Conservation (phyloP, 1,284 basidiomycete genomes). For the Ceratobasidium sp. region DNA sequence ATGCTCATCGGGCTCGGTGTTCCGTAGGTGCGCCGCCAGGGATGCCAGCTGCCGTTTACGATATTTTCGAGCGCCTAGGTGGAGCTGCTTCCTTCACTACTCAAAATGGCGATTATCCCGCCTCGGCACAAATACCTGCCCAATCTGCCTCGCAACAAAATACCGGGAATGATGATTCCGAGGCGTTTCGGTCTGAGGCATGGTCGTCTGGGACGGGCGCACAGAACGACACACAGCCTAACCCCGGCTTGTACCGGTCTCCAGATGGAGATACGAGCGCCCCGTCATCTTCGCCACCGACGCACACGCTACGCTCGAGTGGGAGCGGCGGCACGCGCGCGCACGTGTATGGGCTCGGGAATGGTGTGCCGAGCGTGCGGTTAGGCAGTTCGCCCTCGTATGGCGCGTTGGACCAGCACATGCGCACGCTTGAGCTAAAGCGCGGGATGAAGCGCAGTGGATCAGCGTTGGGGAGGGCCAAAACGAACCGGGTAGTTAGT, state of each 20-base stretch:
- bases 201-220: conserved; percentile 28
- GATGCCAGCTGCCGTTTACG: conserved; percentile 42
- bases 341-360: not conserved
- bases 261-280: conserved; percentile 24
- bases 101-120: not conserved
- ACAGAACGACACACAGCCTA: conserved; percentile 9
- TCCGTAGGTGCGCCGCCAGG: conserved; percentile 29
- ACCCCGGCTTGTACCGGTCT: conserved; percentile 25
- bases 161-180: conserved; percentile 17
- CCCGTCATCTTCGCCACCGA: conserved; percentile 30
- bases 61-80: conserved; percentile 41
- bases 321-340: conserved; percentile 3
- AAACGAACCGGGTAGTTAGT: conserved; percentile 24
- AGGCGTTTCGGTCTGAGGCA: conserved; percentile 37
- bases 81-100: conserved; percentile 17
- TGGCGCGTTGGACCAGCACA: conserved; percentile 40
- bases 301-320: conserved; percentile 15
- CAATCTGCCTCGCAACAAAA: conserved; percentile 1
- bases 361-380: conserved; percentile 7
- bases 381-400: conserved; percentile 40
- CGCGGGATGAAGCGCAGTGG: conserved; percentile 39
- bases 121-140: not conserved
- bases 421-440: conserved; percentile 43
- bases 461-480: conserved; percentile 9
- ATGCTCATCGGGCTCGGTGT: conserved; percentile 39